Conservation (phyloP, 2,329 filamentous ascomycete genomes). For the Clonostachys rhizophaga region DNA sequence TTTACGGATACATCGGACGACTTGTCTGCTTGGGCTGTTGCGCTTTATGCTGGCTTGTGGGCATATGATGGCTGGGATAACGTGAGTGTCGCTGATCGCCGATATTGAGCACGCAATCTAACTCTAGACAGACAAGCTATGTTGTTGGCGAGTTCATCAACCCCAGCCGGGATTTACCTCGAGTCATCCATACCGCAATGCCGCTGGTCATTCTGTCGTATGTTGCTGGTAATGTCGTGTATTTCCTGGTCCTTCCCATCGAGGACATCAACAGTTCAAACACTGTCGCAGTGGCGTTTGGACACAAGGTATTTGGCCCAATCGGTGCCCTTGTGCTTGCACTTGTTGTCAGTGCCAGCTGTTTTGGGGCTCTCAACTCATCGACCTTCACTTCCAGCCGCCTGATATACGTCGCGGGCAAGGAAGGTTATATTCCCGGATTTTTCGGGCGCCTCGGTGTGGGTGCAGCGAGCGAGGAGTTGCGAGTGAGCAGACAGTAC, state of each 20-base stretch:
- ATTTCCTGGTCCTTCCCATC: slow-evolving; percentile 88
- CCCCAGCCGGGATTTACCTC: slow-evolving; percentile 80
- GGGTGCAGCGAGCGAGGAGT: slow-evolving; percentile 33
- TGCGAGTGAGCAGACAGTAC: slow-evolving; percentile 29
- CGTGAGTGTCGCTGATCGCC: slow-evolving; percentile 43
- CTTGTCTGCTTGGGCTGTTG: slow-evolving; percentile 85
- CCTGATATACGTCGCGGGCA: slow-evolving; percentile 88
- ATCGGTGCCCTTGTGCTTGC: slow-evolving; percentile 80
- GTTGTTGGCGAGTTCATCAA: slow-evolving; percentile 97
- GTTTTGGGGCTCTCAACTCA: slow-evolving; percentile 91
- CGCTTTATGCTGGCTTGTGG: slow-evolving; percentile 93
- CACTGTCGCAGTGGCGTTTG: slow-evolving; percentile 94
- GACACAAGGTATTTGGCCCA: slow-evolving; percentile 81
- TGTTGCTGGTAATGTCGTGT: slow-evolving; percentile 84
- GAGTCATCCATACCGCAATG: slow-evolving; percentile 95
- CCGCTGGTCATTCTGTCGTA: slow-evolving; percentile 89
- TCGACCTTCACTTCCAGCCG: slow-evolving; percentile 90
- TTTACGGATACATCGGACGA: slow-evolving; percentile 81
- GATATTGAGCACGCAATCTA: slow-evolving; percentile 10
- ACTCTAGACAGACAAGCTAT: slow-evolving; percentile 73
- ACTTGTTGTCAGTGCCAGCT: slow-evolving; percentile 83
- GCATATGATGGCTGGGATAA: slow-evolving; percentile 99
- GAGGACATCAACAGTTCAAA: slow-evolving; percentile 80
- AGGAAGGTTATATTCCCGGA: slow-evolving; percentile 86
- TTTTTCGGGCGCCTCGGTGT: slow-evolving; percentile 82